A percentile compares a stretch with the other conserved stretches of the same genome.
Conservation (phyloP, 169 alveolate species). For the Plasmodium cynomolgi region DNA sequence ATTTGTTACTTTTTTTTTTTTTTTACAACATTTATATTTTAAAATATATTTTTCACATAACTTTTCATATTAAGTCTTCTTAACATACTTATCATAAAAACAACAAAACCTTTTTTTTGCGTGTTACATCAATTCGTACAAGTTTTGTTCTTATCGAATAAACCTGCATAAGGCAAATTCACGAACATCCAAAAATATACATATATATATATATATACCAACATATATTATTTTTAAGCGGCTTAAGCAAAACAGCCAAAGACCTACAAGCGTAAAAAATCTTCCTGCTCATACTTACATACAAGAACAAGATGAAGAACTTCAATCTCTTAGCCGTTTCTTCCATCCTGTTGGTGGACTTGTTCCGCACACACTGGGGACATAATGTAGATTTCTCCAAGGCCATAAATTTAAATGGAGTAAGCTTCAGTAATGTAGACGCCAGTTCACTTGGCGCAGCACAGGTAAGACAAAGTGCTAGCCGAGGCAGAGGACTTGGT, state of each 20-base stretch:
- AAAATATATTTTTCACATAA: background rate
- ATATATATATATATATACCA: background rate
- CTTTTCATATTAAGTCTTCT: background rate
- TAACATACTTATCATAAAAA: background rate
- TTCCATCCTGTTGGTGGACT: constrained; percentile 34
- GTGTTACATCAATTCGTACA: background rate
- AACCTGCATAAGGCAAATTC: background rate
- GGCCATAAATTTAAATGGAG: constrained; percentile 23
- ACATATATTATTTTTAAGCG: background rate
- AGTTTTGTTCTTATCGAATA: background rate
- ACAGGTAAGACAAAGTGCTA: background rate
- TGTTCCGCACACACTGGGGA: background rate
- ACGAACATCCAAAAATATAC: background rate
- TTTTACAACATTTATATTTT: background rate
- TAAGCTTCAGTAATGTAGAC: constrained; percentile 19
- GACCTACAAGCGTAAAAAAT: background rate
- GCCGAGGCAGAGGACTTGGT: constrained; percentile 39
- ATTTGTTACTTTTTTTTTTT: background rate
- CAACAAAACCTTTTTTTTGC: background rate
- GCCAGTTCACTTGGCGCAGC: constrained; percentile 5
- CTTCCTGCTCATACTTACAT: background rate
- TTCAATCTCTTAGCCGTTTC: constrained; percentile 25
- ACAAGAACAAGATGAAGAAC: constrained; percentile 29
- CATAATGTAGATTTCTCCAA: constrained; percentile 4
- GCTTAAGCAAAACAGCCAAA: background rate